Percentiles rank a stretch among this genome's conserved stretches.
Evolutionary conservation across 345 rosid genomes (phyloP).

Genomic region (Aquilaria sinensis): DNA sequence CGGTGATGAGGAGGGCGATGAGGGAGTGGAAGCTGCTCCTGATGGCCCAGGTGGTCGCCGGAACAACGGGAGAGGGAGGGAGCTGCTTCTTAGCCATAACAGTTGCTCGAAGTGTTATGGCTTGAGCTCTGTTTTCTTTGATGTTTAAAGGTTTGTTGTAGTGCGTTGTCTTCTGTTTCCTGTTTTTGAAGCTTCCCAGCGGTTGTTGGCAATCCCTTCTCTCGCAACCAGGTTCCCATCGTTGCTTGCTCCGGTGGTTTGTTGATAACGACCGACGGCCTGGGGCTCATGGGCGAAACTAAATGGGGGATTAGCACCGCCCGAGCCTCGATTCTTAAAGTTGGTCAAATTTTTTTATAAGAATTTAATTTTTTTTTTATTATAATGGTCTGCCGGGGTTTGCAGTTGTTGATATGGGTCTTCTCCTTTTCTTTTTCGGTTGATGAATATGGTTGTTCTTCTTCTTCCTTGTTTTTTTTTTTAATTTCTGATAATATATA

Average conservation of each 20-base stretch:
- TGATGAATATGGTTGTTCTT: too few relatives aligned
- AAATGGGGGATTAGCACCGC: too few relatives aligned
- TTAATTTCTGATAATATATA: too few relatives aligned
- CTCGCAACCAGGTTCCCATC: constrained; percentile 6
- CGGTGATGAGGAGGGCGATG: constrained; percentile 48
- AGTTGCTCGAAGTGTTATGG: constrained; percentile 9
- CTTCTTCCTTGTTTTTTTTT: too few relatives aligned
- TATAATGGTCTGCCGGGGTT: too few relatives aligned
- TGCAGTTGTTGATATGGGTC: too few relatives aligned
- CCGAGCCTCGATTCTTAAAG: too few relatives aligned
- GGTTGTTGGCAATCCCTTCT: constrained; percentile 14
- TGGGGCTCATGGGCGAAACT: not conserved
- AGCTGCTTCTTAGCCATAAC: constrained; percentile 39
- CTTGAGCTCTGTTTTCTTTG: not conserved
- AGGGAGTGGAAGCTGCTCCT: constrained; percentile 58
- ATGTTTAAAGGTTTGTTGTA: too few relatives aligned
- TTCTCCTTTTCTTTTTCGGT: too few relatives aligned
- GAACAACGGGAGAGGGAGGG: constrained; percentile 3
- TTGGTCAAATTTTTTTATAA: too few relatives aligned
- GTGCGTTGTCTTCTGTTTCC: not conserved
- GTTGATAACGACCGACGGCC: constrained; percentile 19
- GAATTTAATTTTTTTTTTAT: too few relatives aligned
- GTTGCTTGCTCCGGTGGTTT: constrained; percentile 18
- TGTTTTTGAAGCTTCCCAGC: constrained; percentile 16
- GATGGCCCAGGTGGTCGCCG: constrained; percentile 28